These are phyloP conservation scores for Thoreauomyces humboldtii DNA, from an alignment of 192 early-diverging fungal genomes.

Conservation along the genomic window DNA sequence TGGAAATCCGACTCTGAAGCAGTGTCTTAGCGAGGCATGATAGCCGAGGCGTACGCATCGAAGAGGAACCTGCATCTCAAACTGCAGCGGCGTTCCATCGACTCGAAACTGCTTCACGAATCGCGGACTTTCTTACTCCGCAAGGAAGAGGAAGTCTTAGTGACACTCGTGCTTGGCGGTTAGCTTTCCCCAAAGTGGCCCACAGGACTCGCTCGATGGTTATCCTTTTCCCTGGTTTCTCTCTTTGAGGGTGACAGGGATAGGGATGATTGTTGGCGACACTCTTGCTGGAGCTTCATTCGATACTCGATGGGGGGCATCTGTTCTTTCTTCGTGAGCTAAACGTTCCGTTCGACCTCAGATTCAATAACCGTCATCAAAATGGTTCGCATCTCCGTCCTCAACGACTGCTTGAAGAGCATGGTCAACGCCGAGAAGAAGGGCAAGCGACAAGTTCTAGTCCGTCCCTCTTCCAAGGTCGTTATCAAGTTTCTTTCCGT, in stretches of 20 bases:
- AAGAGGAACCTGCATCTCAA: neutral
- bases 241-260: conserved; percentile 5
- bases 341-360: neutral
- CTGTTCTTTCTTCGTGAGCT: neutral
- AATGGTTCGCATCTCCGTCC: conserved; percentile 97
- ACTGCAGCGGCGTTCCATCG: neutral
- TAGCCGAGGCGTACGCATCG: neutral
- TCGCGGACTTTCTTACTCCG: too few relatives aligned
- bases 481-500: conserved; percentile 98
- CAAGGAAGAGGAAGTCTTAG: too few relatives aligned
- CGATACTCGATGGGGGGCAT: too few relatives aligned
- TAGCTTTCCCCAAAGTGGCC: neutral
- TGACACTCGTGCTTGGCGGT: conserved; percentile 36
- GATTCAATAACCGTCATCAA: conserved; percentile 13
- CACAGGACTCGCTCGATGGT: too few relatives aligned
- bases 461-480: conserved; percentile 97
- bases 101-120: conserved; percentile 31
- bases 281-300: too few relatives aligned
- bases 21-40: too few relatives aligned
- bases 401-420: conserved; percentile 92
- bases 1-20: too few relatives aligned
- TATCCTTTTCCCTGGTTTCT: too few relatives aligned
- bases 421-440: conserved; percentile 99
- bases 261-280: too few relatives aligned
- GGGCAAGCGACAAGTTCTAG: conserved; percentile 96